phyloP scores from a whole-genome alignment of 1,284 basidiomycete genomes.

The Sparassis latifolia region DNA sequence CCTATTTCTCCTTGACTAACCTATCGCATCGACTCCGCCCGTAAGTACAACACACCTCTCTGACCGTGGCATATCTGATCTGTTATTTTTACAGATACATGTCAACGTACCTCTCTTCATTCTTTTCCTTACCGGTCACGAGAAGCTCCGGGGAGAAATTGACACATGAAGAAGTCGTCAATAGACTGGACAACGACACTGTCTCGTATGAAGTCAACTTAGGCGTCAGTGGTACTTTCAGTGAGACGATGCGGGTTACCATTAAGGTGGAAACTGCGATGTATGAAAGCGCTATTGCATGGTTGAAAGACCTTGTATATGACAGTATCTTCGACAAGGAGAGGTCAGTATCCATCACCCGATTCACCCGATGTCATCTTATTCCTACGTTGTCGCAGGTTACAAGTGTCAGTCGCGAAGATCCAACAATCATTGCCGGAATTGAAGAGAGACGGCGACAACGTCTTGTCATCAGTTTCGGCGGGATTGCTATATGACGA shows the following conservation, averaged over 20 bases:
- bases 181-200: constrained; percentile 87
- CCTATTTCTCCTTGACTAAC: constrained; percentile 69
- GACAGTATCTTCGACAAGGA: constrained; percentile 80
- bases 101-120: constrained; percentile 77
- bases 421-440: constrained; percentile 90
- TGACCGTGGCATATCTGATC: background rate
- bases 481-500: constrained; percentile 64
- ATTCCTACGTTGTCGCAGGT: constrained; percentile 34
- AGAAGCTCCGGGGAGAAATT: constrained; percentile 66
- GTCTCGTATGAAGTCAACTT: constrained; percentile 80
- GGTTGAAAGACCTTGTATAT: constrained; percentile 89
- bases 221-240: constrained; percentile 66
- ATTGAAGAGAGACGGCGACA: constrained; percentile 85
- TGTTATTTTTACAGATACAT: constrained; percentile 49
- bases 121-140: constrained; percentile 87
- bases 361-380: background rate
- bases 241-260: constrained; percentile 71
- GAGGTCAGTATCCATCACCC: constrained; percentile 40
- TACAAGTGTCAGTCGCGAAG: constrained; percentile 86
- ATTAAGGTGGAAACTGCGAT: constrained; percentile 81
- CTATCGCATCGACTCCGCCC: constrained; percentile 72
- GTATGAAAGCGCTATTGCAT: constrained; percentile 81
- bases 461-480: constrained; percentile 73
- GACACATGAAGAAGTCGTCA: constrained; percentile 86
- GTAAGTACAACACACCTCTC: constrained; percentile 36